Conservation (phyloP, 2,329 filamentous ascomycete genomes). For the Rosellinia necatrix region DNA sequence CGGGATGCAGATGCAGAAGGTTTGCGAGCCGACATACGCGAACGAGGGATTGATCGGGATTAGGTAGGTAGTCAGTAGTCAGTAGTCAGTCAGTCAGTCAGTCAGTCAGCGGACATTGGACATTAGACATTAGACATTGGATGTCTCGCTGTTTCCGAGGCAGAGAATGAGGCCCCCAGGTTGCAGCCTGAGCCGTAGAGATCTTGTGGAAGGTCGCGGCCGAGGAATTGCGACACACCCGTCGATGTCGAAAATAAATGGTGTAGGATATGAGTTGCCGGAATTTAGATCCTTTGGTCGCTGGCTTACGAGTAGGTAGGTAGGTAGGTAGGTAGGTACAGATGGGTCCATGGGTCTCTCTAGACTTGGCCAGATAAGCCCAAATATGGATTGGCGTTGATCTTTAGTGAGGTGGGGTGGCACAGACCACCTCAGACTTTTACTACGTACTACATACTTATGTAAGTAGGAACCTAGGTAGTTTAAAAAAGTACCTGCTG, state of each 20-base stretch:
- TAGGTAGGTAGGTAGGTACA: too few species aligned
- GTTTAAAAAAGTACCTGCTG: too few species aligned
- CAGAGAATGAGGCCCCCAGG: background rate
- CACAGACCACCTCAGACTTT: background rate
- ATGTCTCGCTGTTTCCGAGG: constrained; percentile 8
- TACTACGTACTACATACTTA: background rate
- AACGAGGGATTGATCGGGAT: constrained; percentile 25
- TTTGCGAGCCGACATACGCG: constrained; percentile 32
- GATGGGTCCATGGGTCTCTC: too few species aligned
- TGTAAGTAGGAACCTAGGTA: background rate
- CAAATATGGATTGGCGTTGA: constrained; percentile 17
- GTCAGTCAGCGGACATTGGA: background rate
- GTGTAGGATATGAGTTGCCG: background rate
- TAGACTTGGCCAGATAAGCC: constrained; percentile 31
- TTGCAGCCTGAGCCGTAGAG: background rate
- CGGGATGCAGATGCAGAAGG: constrained; percentile 15
- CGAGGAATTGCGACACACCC: constrained; percentile 12
- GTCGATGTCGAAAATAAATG: constrained; percentile 14
- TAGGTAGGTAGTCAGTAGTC: background rate
- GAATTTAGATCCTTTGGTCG: constrained; percentile 1
- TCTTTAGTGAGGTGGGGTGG: background rate
- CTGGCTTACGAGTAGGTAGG: too few species aligned
- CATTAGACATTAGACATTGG: background rate
- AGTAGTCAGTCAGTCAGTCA: background rate
- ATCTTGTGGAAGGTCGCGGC: background rate